These are phyloP conservation scores for Papiliotrema terrestris DNA, from an alignment of 1,284 basidiomycete species.

Conservation along the genomic window DNA sequence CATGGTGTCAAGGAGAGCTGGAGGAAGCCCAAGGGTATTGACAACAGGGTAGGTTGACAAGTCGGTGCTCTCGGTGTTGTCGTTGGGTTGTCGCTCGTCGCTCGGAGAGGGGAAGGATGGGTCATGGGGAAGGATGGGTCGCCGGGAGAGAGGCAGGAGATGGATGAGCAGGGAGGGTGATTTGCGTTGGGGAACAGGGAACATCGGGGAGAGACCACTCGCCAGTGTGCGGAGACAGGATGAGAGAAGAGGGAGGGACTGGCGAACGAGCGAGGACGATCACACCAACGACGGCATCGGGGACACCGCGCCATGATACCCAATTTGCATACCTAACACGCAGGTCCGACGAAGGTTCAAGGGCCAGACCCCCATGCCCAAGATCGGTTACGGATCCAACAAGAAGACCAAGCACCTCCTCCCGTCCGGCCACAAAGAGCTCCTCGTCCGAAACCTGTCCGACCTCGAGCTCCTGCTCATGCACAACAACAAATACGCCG, in stretches of 20 bases:
- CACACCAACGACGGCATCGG: too few species aligned
- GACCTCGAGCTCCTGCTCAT: slow-evolving; percentile 92
- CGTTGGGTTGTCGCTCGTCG: background rate
- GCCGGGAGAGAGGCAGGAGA: background rate
- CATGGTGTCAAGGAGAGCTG: slow-evolving; percentile 92
- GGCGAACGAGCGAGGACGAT: too few species aligned
- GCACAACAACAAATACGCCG: slow-evolving; percentile 97
- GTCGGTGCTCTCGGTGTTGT: background rate
- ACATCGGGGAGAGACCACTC: too few species aligned
- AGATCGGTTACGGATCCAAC: slow-evolving; percentile 60
- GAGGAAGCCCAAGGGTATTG: slow-evolving; percentile 96
- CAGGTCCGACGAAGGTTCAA: slow-evolving; percentile 82
- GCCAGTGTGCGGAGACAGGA: too few species aligned
- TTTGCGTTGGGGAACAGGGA: background rate
- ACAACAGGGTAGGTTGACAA: slow-evolving; percentile 63
- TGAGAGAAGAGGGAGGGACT: too few species aligned
- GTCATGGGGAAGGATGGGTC: background rate
- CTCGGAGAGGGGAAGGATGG: background rate
- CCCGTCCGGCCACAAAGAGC: slow-evolving; percentile 90
- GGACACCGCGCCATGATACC: too few species aligned
- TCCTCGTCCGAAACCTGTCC: slow-evolving; percentile 85
- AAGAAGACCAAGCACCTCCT: slow-evolving; percentile 83
- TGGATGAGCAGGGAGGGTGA: background rate
- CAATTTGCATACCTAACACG: background rate
- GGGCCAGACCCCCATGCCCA: slow-evolving; percentile 92